Conservation (phyloP, 306 rosid species). For the Notholithocarpus densiflorus region DNA sequence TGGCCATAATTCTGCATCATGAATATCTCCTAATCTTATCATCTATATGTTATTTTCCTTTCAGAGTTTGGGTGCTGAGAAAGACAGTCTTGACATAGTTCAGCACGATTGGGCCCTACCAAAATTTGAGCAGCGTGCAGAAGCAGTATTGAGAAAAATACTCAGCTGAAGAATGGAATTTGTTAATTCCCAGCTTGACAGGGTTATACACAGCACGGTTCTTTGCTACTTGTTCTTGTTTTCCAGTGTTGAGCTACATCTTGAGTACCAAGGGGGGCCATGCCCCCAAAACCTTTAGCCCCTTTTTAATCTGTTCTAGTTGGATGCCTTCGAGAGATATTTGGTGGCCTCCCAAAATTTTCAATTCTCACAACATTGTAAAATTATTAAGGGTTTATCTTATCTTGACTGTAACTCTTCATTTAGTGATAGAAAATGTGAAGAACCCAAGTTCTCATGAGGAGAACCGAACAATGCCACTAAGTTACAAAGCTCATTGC, state of each 20-base stretch:
- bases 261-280: not conserved
- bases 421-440: not conserved
- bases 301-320: not conserved
- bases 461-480: no score
- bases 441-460: not conserved
- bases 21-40: not conserved
- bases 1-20: not conserved
- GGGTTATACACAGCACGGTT: not conserved
- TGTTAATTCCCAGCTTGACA: not conserved
- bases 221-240: not conserved
- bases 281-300: not conserved
- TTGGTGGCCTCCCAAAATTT: not conserved
- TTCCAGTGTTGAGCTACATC: not conserved
- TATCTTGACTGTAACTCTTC: not conserved
- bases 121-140: constrained; percentile 88
- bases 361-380: not conserved
- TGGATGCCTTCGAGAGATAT: not conserved
- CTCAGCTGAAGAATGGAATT: constrained; percentile 33
- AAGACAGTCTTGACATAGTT: constrained; percentile 93
- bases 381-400: no score
- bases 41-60: not conserved
- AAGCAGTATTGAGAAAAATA: constrained; percentile 60
- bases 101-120: constrained; percentile 95
- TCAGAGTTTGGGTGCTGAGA: constrained; percentile 90
- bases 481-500: no score